Base-by-base conservation (phyloP, 495 filamentous ascomycete genomes). In the Trichoderma virens region DNA sequence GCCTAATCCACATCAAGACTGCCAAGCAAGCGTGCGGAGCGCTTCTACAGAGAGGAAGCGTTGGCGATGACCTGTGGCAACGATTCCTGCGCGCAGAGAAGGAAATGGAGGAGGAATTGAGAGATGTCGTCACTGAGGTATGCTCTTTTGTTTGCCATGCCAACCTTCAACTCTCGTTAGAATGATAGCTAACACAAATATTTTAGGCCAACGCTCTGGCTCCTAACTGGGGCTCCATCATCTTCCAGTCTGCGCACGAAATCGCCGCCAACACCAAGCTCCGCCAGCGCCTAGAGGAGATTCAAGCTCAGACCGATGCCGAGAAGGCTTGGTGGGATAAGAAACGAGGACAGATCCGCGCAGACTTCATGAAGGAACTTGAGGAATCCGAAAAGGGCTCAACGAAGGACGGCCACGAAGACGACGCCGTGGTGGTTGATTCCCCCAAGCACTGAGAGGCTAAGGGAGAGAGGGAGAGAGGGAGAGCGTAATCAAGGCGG, bases 31-130 rank as follows among this genome's bases (percentile, higher is more conserved):
- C 94, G 8, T 82, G 96, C 70, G 86, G 88, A 66, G 85, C 85
- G 61, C 78, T 98, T 47, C 75, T 98, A 60, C 91, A 96, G 76
- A 81, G 90, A 54, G 95, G 95, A 1, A 93, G 90, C 73, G 92
- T 98, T 1, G 93, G 95, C 8, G 95, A 98, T 76, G 94, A 98
- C 74, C 74, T 98, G 47, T 97, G 92, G 90, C 94, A 97, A 78
- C 82, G 94, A 43, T 96, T 97, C 73, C 71, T 84, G 69, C 80
- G 90, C 45, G 94, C 93, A 30, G 94, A 98, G 83, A 93, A 93
- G 80, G 94, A 98, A 80, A 95, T 96, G 79, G 92, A 98, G 76
- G 93, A 92, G 65, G 94, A 98, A 76, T 79, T 98, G 38, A 81
- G 89, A 66, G 94, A 98, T 78, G 92, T 97, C 47, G 91, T 97